These are phyloP conservation scores for Mortierella hygrophila DNA, from an alignment of 192 early-diverging fungal genomes.

Conservation along the genomic window DNA sequence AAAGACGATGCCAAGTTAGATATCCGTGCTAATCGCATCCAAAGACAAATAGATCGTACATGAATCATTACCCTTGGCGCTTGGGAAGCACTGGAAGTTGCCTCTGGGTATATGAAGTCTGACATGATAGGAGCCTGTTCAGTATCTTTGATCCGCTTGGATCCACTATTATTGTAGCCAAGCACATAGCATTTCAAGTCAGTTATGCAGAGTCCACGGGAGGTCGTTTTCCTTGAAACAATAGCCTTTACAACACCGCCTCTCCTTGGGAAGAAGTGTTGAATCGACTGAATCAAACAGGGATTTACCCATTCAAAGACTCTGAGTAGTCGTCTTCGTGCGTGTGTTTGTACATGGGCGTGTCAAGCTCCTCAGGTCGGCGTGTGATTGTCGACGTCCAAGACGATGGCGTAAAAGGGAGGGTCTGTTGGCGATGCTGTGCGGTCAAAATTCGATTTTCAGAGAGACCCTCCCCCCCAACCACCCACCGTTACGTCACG, in stretches of 20 bases:
- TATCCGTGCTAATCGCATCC: not conserved
- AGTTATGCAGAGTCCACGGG: not conserved
- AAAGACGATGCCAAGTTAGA: not conserved
- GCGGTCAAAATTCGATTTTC: too few species aligned
- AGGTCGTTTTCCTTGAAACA: not conserved
- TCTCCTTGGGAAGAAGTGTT: too few species aligned
- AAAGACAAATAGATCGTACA: not conserved
- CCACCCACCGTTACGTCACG: not conserved
- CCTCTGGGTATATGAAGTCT: not conserved
- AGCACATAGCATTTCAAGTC: not conserved
- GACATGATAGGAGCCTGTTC: not conserved
- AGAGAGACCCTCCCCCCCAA: too few species aligned
- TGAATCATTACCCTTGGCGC: not conserved
- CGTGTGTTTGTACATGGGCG: not conserved
- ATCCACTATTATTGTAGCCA: slow-evolving; percentile 1
- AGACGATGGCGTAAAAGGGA: not conserved
- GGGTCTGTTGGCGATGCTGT: not conserved
- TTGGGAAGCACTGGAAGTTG: not conserved
- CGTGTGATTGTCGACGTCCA: slow-evolving; percentile 1
- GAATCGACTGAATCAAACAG: not conserved
- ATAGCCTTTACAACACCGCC: not conserved
- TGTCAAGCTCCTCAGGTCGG: not conserved
- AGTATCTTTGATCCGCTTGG: not conserved
- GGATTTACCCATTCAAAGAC: not conserved
- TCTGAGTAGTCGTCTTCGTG: not conserved